Evolutionary conservation across 1,284 basidiomycete genomes (phyloP), one percentile per base, ranked within the genome.

Genomic region (Irpex sp.): DNA sequence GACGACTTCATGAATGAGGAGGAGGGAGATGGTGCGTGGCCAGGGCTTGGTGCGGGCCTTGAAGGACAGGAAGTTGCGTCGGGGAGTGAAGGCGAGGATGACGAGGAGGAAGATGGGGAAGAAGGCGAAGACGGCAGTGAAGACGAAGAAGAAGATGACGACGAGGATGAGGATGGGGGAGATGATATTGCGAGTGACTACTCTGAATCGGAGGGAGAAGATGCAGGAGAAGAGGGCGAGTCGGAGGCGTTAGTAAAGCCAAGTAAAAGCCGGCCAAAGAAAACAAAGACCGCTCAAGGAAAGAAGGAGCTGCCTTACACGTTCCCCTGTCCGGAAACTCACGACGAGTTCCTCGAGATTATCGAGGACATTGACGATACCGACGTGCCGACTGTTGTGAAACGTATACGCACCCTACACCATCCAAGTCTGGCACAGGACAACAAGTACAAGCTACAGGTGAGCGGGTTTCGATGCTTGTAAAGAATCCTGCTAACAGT

Each of bases 381-480:
- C 12, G 89, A 96, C 64, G 74, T 98, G 5, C 85, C 90, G 1
- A 89, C 80, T 0, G 93, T 99, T 5, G 80, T 98, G 23, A 90
- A 98, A 70, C 91, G 97, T 49, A 96, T 99, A 61, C 86, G 95
- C 21, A 84, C 93, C 0, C 77, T 98, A 5, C 88, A 98, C 71
- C 96, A 99, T 71, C 90, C 96, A 1, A 96, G 93, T 69, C 78
- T 99, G 4, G 89, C 85, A 0, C 85, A 90, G 45, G 94, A 93
- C 48, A 99, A 99, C 79, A 98, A 96, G 73, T 82, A 85, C 72
- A 96, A 93, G 74, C 79, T 97, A 28, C 92, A 96, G 82, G 93
- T 91, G 64, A 58, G 80, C 72, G 4, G 18, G 53, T 33, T 4
- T 54, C 23, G 28, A 33, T 57, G 56, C 18, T 12, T 48, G 53